Evolutionary conservation across 768 basidiomycete genomes (phyloP), one percentile per base, ranked within the genome.

Genomic region (Porpolomopsis calyptriformis): DNA sequence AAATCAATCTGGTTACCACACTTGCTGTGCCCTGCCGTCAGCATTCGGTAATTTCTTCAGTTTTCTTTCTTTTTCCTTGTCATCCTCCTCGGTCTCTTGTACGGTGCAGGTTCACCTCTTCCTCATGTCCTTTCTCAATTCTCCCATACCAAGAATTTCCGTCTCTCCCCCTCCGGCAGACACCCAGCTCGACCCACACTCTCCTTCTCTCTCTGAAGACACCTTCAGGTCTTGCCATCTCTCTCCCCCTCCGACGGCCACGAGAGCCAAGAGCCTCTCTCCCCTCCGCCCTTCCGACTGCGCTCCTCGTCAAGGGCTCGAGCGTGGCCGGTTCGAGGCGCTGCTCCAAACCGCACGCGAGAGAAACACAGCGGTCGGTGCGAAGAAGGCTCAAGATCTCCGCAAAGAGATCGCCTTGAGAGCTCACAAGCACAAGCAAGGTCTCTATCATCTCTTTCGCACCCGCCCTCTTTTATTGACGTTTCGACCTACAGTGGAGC

Each of bases 321-420:
- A 81, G 49, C 67, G 66, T 25, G 74, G 78, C 42, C 70, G 75
- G 22, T 84, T 88, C 57, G 73, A 81, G 52, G 71, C 69, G 34
- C 62, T 86, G 52, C 70, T 89, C 49, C 73, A 70, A 49, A 69
- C 76, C 25, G 74, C 79, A 34, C 73, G 71, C 57, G 78, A 81
- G 52, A 69, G 76, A 53, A 76, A 74, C 55, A 60, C 67, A 14
- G 56, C 59, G 20, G 47, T 70, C 10, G 69, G 67, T 33, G 60
- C 59, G 37, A 80, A 72, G 61, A 73, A 64, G 59, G 61, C 62
- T 22, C 66, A 66, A 18, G 76, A 84, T 63, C 71, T 88, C 42
- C 77, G 82, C 52, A 85, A 78, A 63, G 81, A 87, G 63, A 76
- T 85, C 41, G 80, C 81, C 9, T 62, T 82, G 47, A 85, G 80